phyloP scores from a whole-genome alignment of 139 green algal species.

The Yamagishiella unicocca region DNA sequence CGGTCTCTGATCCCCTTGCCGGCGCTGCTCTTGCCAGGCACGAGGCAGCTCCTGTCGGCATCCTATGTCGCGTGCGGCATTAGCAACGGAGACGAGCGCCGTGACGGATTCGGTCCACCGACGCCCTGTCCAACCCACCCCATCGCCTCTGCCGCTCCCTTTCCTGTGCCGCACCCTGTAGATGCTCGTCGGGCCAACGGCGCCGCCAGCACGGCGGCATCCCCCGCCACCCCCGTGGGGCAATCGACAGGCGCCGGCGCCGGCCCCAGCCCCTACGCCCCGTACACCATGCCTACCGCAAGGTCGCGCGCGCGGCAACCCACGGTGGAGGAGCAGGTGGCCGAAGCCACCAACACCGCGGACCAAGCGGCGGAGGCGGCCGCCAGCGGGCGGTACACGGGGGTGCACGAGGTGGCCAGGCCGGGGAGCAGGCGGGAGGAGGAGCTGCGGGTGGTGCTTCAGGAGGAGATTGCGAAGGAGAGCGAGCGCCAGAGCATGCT shows the following conservation, averaged over 20 bases:
- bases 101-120: too few relatives aligned
- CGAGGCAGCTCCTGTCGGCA: too few relatives aligned
- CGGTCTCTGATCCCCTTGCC: too few relatives aligned
- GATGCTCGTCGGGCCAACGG: not conserved
- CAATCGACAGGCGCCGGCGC: not conserved
- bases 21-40: too few relatives aligned
- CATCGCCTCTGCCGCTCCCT: not conserved
- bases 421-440: conserved; percentile 55
- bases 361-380: not conserved
- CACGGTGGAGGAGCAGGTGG: conserved; percentile 51
- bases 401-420: conserved; percentile 25
- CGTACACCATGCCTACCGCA: not conserved
- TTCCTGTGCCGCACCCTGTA: too few relatives aligned
- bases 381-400: conserved; percentile 12
- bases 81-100: too few relatives aligned
- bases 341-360: not conserved
- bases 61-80: too few relatives aligned
- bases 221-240: not conserved
- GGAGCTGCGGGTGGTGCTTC: conserved; percentile 55
- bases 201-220: not conserved
- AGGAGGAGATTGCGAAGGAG: conserved; percentile 60
- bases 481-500: conserved; percentile 51
- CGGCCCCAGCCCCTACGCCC: not conserved
- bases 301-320: conserved; percentile 32
- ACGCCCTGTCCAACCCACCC: not conserved